A percentile compares a stretch with the other conserved stretches of the same genome.
phyloP scores from a whole-genome alignment of 441 rosid genomes.

The Gossypium davidsonii region DNA sequence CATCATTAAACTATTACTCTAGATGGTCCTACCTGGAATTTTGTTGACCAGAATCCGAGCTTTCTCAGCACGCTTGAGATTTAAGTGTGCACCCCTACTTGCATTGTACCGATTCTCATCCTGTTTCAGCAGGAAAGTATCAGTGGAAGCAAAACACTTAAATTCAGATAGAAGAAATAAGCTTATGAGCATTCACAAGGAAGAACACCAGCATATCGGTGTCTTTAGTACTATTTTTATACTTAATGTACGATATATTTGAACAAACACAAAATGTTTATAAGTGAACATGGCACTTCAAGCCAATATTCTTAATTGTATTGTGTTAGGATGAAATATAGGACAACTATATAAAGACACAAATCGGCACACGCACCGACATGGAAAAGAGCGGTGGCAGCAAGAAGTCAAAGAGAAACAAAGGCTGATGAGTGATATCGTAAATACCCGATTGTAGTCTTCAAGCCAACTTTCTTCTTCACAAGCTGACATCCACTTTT shows the following conservation, averaged over 20 bases:
- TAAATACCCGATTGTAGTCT: slow-evolving; percentile 80
- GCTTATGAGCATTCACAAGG: not conserved
- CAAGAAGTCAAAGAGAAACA: not conserved
- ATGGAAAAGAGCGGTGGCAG: not conserved
- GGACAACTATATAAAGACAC: not conserved
- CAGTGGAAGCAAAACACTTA: slow-evolving; percentile 13
- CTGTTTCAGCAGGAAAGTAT: slow-evolving; percentile 37
- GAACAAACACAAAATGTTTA: not conserved
- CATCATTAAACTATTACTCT: not conserved
- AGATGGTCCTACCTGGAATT: slow-evolving; percentile 66
- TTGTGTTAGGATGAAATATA: not conserved
- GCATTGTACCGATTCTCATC: slow-evolving; percentile 93
- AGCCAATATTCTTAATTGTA: not conserved
- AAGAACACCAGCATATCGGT: not conserved
- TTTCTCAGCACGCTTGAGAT: slow-evolving; percentile 98
- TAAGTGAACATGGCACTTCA: not conserved
- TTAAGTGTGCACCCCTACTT: slow-evolving; percentile 90
- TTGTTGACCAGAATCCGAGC: slow-evolving; percentile 85
- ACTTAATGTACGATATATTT: not conserved
- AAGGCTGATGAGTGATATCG: not conserved
- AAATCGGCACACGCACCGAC: not conserved
- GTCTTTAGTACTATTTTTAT: not conserved
- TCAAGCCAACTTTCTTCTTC: slow-evolving; percentile 99
- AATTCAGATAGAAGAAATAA: not conserved
- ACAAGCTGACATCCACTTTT: slow-evolving; percentile 98